Evolutionary conservation across 352 stramenopile genomes (phyloP).

Genomic region (Globisporangium irregulare): DNA sequence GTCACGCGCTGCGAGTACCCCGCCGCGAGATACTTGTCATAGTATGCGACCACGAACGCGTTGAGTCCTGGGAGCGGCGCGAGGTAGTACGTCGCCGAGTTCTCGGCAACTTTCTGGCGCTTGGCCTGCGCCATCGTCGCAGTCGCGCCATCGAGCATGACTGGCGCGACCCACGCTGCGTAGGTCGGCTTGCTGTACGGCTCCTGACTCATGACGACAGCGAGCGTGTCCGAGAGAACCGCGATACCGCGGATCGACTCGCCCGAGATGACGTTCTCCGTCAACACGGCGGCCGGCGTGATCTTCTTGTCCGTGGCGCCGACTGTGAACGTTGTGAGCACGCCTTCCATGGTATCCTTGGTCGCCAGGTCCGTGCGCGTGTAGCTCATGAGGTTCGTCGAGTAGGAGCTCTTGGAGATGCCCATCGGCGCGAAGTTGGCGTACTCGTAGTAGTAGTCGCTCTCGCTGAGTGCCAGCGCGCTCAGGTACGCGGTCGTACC

Average conservation of each 20-base stretch:
- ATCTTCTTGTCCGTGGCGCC: slow-evolving; percentile 31
- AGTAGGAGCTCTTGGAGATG: slow-evolving; percentile 27
- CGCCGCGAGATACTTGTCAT: slow-evolving; percentile 25
- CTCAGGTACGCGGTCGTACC: slow-evolving; percentile 69
- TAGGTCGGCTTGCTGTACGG: slow-evolving; percentile 10
- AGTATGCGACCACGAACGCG: slow-evolving; percentile 50
- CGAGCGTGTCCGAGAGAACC: slow-evolving; percentile 51
- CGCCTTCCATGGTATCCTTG: slow-evolving; percentile 24
- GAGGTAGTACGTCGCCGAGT: slow-evolving; percentile 41
- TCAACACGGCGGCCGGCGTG: slow-evolving; percentile 13
- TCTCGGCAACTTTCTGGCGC: slow-evolving; percentile 18
- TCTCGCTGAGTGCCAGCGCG: slow-evolving; percentile 23
- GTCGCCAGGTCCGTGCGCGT: slow-evolving; percentile 16
- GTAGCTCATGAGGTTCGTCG: slow-evolving; percentile 57
- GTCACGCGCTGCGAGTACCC: slow-evolving; percentile 37
- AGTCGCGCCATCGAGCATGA: slow-evolving; percentile 22
- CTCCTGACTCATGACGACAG: slow-evolving; percentile 30
- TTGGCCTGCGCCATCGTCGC: slow-evolving; percentile 25
- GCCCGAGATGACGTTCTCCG: slow-evolving; percentile 22
- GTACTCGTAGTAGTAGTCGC: slow-evolving; percentile 26
- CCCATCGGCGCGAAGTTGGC: slow-evolving; percentile 53
- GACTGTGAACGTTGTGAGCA: slow-evolving; percentile 49
- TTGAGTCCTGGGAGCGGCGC: slow-evolving; percentile 25
- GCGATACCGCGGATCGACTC: slow-evolving; percentile 45
- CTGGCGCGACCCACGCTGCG: slow-evolving; percentile 31